Conservation (phyloP, 345 rosid genomes). For the Sisymbrium altissimum region DNA sequence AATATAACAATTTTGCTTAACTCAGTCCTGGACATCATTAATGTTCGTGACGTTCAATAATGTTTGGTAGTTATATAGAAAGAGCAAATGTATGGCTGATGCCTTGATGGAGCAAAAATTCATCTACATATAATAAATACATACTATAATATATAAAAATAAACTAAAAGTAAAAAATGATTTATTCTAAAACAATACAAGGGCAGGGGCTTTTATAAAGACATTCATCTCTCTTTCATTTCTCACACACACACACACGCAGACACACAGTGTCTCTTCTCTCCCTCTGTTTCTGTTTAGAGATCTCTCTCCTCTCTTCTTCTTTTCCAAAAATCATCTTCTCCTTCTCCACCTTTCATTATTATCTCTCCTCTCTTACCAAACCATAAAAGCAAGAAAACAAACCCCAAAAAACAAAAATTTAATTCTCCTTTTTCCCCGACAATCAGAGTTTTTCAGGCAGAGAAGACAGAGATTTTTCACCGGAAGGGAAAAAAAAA, state of each 20-base stretch:
- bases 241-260: slow-evolving; percentile 9
- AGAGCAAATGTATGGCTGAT: slow-evolving; percentile 24
- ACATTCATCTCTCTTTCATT: slow-evolving; percentile 23
- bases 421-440: slow-evolving; percentile 3
- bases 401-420: neutral
- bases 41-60: slow-evolving; percentile 27
- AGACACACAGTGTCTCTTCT: slow-evolving; percentile 19
- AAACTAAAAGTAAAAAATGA: neutral
- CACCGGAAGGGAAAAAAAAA: neutral
- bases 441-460: slow-evolving; percentile 22
- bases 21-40: slow-evolving; percentile 1
- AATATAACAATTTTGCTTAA: neutral
- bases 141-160: neutral
- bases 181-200: neutral
- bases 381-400: slow-evolving; percentile 19
- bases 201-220: slow-evolving; percentile 34
- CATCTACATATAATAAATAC: neutral
- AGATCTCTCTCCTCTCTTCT: slow-evolving; percentile 16
- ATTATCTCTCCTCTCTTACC: slow-evolving; percentile 26
- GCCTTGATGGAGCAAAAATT: neutral
- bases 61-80: slow-evolving; percentile 23
- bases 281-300: slow-evolving; percentile 11
- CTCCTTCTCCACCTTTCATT: slow-evolving; percentile 36
- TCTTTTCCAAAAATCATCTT: slow-evolving; percentile 5
- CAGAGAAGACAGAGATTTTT: slow-evolving; percentile 31